phyloP scores from a whole-genome alignment of 2,329 filamentous ascomycete genomes.

The Pseudodiploospora longispora region DNA sequence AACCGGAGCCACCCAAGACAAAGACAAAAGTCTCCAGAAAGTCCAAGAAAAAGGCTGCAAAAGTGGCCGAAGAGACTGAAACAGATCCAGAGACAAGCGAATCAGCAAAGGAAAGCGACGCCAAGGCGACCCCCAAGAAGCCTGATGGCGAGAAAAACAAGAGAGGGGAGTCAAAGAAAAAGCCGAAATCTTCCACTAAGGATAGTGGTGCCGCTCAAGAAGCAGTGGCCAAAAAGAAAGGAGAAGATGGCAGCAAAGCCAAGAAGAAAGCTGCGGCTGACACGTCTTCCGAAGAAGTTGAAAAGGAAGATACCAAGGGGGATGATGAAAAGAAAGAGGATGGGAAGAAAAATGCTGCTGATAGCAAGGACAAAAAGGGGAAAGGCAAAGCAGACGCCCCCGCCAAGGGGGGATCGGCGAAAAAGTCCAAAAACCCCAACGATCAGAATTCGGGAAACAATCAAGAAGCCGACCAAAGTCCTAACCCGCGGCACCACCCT shows the following conservation, averaged over 20 bases:
- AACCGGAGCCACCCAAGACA: slow-evolving; percentile 2
- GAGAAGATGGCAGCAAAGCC: neutral
- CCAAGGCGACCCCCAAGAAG: slow-evolving; percentile 3
- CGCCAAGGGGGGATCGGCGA: slow-evolving; percentile 7
- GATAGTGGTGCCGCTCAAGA: neutral
- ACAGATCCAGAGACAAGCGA: slow-evolving; percentile 4
- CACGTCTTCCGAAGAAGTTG: neutral
- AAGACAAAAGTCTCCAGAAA: slow-evolving; percentile 1
- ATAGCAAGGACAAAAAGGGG: slow-evolving; percentile 4
- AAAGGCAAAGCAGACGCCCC: slow-evolving; percentile 6
- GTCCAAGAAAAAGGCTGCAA: slow-evolving; percentile 5
- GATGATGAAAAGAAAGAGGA: neutral
- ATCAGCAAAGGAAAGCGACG: slow-evolving; percentile 4
- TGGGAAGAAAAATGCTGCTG: neutral
- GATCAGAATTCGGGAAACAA: slow-evolving; percentile 15
- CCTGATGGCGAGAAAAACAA: neutral
- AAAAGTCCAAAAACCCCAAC: slow-evolving; percentile 4
- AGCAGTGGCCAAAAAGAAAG: neutral
- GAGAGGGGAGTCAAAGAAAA: no score
- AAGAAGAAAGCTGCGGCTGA: neutral
- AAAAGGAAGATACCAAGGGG: neutral
- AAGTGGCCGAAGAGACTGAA: slow-evolving; percentile 3
- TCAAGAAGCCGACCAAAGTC: slow-evolving; percentile 19
- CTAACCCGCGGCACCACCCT: slow-evolving; percentile 28
- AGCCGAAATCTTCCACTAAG: no score